Conservation (phyloP, 495 filamentous ascomycete species). For the Antarctomyces pellizariae region DNA sequence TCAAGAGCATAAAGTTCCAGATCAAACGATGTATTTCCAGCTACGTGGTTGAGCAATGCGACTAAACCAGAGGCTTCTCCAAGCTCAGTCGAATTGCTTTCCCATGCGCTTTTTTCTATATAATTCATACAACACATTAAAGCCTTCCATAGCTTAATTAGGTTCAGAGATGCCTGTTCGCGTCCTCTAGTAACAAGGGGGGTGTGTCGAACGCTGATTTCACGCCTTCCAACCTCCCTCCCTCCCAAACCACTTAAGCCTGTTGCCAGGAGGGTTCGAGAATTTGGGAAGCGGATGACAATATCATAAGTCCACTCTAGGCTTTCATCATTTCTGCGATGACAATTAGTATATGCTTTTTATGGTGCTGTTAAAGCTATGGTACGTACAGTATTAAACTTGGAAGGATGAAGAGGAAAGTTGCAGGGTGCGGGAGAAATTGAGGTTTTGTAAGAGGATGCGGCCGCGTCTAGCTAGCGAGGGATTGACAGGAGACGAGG, state of each 20-base stretch:
- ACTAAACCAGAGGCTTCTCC: too few relatives aligned
- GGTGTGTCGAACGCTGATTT: conserved; percentile 98
- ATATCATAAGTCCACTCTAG: conserved; percentile 80
- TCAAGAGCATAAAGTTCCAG: too few relatives aligned
- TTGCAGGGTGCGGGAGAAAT: too few relatives aligned
- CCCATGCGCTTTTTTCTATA: too few relatives aligned
- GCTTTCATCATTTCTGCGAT: conserved; percentile 88
- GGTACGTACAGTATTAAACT: conserved; percentile 74
- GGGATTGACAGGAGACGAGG: too few relatives aligned
- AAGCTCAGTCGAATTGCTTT: too few relatives aligned
- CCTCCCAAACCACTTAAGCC: conserved; percentile 74
- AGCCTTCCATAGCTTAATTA: conserved; percentile 26
- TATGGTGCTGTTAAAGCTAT: conserved; percentile 1
- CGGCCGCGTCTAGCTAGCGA: too few relatives aligned
- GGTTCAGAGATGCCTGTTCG: conserved; percentile 94
- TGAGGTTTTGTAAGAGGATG: too few relatives aligned
- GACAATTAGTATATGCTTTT: conserved; percentile 20
- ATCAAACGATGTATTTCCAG: too few relatives aligned
- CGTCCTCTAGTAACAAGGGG: conserved; percentile 93
- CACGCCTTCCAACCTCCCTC: conserved; percentile 48
- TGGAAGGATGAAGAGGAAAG: conserved; percentile 81
- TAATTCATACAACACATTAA: too few relatives aligned
- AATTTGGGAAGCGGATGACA: conserved; percentile 39
- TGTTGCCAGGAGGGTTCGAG: conserved; percentile 55
- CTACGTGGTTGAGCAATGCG: too few relatives aligned